A percentile compares a stretch with the other conserved stretches of the same genome.
Conservation (phyloP, 495 filamentous ascomycete species). For the Penicillium alfredii region DNA sequence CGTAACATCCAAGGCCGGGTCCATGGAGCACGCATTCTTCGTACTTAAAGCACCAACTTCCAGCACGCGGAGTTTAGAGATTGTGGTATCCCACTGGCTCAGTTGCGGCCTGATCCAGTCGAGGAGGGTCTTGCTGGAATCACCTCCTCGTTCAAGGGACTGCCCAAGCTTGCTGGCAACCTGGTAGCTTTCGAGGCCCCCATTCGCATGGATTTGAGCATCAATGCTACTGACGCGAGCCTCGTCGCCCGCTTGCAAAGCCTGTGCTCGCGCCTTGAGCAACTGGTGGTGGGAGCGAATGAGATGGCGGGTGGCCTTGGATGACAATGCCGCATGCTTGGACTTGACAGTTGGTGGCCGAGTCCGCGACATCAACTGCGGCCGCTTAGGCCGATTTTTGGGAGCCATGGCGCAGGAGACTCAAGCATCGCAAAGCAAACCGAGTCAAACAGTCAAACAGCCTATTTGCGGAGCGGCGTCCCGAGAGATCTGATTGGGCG, state of each 20-base stretch:
- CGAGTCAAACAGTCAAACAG: too few species aligned
- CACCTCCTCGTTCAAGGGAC: conserved; percentile 75
- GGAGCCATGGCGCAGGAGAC: too few species aligned
- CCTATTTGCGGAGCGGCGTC: too few species aligned
- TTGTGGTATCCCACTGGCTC: conserved; percentile 16
- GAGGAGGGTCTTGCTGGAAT: conserved; percentile 80
- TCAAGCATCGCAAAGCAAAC: too few species aligned
- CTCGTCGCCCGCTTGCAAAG: conserved; percentile 56
- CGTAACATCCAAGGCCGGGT: conserved; percentile 61
- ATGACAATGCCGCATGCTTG: conserved; percentile 59
- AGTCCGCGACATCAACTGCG: conserved; percentile 56
- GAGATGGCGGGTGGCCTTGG: conserved; percentile 70
- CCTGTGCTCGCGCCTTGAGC: conserved; percentile 68
- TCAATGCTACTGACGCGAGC: conserved; percentile 49
- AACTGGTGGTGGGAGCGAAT: conserved; percentile 83
- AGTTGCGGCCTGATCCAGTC: conserved; percentile 66
- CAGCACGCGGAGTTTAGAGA: conserved; percentile 55
- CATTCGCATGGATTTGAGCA: conserved; percentile 56
- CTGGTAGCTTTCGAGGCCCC: conserved; percentile 82
- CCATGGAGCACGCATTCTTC: conserved; percentile 75
- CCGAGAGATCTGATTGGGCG: too few species aligned
- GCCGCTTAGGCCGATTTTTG: conserved; percentile 31
- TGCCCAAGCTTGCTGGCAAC: conserved; percentile 85
- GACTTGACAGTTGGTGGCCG: conserved; percentile 56
- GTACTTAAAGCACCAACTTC: conserved; percentile 88